Base-by-base conservation (phyloP, 768 basidiomycete genomes). In the Bullera alba region DNA sequence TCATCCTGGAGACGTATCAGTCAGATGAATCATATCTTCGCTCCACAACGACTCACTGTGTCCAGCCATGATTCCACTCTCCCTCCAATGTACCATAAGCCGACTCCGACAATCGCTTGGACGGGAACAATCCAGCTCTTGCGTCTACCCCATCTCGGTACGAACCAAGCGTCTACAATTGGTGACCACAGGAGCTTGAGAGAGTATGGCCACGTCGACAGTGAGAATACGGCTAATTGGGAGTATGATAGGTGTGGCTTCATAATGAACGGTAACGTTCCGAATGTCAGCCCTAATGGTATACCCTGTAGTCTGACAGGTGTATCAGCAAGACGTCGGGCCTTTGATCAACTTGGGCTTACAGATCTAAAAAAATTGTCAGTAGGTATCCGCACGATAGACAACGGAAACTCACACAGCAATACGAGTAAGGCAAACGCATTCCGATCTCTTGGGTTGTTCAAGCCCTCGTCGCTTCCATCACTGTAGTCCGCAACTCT, bases 51-150 rank as follows among this genome's bases (percentile, higher is more conserved):
- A 59, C 79, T 47, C 46, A 92, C 91, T 63, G 86, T 80, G 50
- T 85, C 81, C 72, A 95, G 79, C 57, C 92, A 75, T 57, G 79
- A 79, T 63, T 89, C 79, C 5, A 84, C 83, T 59, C 85, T 81
- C 48, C 64, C 65, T 2, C 76, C 76, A 39, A 77, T 66, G 63
- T 75, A 70, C 69, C 74, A 77, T 63, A 78, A 67, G 52, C 90
- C 75, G 35, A 80, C 77, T 35, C 90, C 95, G 43, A 96, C 86
- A 57, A 90, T 81, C 27, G 83, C 70, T 71, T 99, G 95, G 79
- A 99, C 95, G 37, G 95, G 95, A 55, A 97, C 84, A 60, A 99
- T 97, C 95, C 95, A 99, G 54, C 88, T 91, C 73, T 96, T 99
- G 57, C 95, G 79, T 43, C 95, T 83, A n/a, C 95, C 95, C 59